Evolutionary conservation across 805 yeast species (phyloP).

Genomic region (Jamesozyma spencerorum): DNA sequence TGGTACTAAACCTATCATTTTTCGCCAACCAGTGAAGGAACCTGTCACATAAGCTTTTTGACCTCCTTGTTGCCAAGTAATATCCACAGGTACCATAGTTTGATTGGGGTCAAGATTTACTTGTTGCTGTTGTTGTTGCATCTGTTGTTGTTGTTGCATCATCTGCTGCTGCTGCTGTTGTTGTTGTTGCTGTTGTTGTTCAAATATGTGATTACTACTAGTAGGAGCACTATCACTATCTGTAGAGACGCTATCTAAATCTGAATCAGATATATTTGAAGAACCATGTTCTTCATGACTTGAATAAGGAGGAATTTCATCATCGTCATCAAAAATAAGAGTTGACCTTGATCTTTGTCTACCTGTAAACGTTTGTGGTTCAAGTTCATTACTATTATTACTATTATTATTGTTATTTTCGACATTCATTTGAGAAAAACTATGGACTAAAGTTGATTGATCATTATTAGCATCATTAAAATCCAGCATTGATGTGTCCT

Average conservation of each 20-base stretch:
- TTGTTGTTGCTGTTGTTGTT: constrained; percentile 3
- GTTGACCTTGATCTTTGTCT: constrained; percentile 49
- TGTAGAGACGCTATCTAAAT: constrained; percentile 6
- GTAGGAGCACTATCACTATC: constrained; percentile 18
- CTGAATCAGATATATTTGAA: constrained; percentile 11
- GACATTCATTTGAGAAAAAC: constrained; percentile 30
- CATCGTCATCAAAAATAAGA: constrained; percentile 54
- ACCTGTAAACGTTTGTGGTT: constrained; percentile 30
- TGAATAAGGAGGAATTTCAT: constrained; percentile 39
- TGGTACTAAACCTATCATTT: constrained; percentile 78
- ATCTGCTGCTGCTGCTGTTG: constrained; percentile 3
- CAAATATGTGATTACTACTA: not conserved
- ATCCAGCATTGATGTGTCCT: constrained; percentile 25
- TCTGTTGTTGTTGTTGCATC: constrained; percentile 2
- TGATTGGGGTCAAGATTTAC: not conserved
- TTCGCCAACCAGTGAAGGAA: constrained; percentile 95
- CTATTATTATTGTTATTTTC: constrained; percentile 18
- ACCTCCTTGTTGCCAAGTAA: constrained; percentile 96
- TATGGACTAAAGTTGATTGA: constrained; percentile 17
- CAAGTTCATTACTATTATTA: constrained; percentile 11
- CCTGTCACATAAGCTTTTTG: constrained; percentile 92
- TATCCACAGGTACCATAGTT: constrained; percentile 46
- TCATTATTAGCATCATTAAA: constrained; percentile 16
- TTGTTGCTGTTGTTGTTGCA: constrained; percentile 7
- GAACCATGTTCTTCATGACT: constrained; percentile 23